Conservation (phyloP, 2,329 filamentous ascomycete species). For the Arthroderma sp. region DNA sequence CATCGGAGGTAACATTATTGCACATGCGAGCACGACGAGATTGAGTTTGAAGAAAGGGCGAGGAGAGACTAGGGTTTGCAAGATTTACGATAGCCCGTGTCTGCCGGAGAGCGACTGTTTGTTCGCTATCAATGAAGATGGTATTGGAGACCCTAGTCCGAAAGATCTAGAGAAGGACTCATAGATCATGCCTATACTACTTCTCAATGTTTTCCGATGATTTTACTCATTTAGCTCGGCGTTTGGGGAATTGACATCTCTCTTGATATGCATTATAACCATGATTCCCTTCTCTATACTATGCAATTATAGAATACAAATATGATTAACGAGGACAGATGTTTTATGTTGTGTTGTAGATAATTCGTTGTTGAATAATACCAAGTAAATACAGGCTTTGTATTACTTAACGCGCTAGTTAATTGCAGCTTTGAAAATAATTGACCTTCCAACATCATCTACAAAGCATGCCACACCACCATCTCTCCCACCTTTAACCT, state of each 20-base stretch:
- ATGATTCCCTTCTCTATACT: not conserved
- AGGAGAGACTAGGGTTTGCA: conserved; percentile 90
- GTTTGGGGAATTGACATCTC: conserved; percentile 1
- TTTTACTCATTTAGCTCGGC: conserved; percentile 6
- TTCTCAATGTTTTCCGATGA: not conserved
- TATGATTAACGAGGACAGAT: not conserved
- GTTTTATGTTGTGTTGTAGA: not conserved
- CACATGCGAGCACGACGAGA: conserved; percentile 88
- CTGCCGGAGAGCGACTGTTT: conserved; percentile 91
- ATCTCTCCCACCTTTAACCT: not conserved
- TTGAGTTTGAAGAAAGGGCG: conserved; percentile 92
- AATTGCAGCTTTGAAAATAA: not conserved
- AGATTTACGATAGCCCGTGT: conserved; percentile 98
- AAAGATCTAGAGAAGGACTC: conserved; percentile 83
- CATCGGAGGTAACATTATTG: conserved; percentile 97
- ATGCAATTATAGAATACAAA: not conserved
- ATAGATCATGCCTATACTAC: not conserved
- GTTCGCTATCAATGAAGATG: conserved; percentile 94
- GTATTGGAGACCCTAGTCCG: conserved; percentile 86
- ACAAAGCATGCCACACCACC: not conserved
- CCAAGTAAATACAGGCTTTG: not conserved
- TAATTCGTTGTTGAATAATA: not conserved
- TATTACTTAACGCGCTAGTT: conserved; percentile 1
- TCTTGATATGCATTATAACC: not conserved
- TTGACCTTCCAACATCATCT: not conserved